Evolutionary conservation across 192 early-diverging fungal genomes (phyloP).

Genomic region (Globomyces pollinis-pini): DNA sequence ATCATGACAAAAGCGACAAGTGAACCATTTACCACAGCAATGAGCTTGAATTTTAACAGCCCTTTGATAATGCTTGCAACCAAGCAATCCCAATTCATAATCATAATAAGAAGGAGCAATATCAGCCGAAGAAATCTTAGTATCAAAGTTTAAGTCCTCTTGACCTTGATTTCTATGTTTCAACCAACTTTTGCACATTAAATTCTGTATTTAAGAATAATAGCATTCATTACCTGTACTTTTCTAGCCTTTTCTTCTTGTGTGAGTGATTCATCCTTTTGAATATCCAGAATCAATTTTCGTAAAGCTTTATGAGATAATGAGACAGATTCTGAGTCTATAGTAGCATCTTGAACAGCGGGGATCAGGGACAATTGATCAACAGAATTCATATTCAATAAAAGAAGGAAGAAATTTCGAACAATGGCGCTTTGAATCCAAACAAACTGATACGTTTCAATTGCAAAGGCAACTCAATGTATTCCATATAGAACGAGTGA

Average conservation of each 20-base stretch:
- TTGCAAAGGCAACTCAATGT: neutral
- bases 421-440: too few relatives aligned
- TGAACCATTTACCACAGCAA: constrained; percentile 68
- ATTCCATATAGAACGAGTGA: neutral
- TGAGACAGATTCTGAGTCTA: neutral
- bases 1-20: constrained; percentile 78
- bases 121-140: constrained; percentile 33
- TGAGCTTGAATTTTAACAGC: constrained; percentile 66
- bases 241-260: constrained; percentile 57
- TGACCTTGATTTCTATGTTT: constrained; percentile 32
- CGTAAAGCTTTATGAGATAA: constrained; percentile 27
- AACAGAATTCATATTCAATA: too few relatives aligned
- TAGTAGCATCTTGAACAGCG: neutral
- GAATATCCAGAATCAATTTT: constrained; percentile 62
- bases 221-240: constrained; percentile 59
- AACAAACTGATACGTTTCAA: neutral
- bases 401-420: too few relatives aligned
- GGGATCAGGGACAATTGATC: neutral
- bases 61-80: constrained; percentile 76
- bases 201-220: constrained; percentile 42
- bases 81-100: constrained; percentile 39
- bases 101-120: constrained; percentile 48
- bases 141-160: constrained; percentile 26
- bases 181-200: constrained; percentile 46
- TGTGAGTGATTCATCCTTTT: constrained; percentile 40